Evolutionary conservation across 1,284 basidiomycete species (phyloP), one percentile per base, ranked within the genome.

Genomic region (Coniophora puteana): DNA sequence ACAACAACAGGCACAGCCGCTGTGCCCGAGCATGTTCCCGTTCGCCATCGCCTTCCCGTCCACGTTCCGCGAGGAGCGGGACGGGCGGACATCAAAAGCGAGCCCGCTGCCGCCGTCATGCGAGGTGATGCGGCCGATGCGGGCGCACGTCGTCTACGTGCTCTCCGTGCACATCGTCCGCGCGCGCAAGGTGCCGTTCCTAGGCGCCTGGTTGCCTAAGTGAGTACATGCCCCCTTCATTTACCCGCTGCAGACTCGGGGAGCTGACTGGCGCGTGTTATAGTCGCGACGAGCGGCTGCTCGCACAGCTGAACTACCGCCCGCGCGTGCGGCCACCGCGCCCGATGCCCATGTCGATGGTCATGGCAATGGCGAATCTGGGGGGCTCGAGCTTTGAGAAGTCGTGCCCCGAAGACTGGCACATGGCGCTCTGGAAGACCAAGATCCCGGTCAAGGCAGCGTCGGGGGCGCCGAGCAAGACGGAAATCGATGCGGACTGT

Each of bases 341-440:
- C 25, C 74, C 78, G 40, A 53, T 54, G 43, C 66, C 22, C 51
- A 65, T 35, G 66, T 79, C n/a, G n/a, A n/a, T n/a, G n/a, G n/a
- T n/a, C n/a, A n/a, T n/a, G n/a, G n/a, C n/a, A n/a, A n/a, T n/a
- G n/a, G n/a, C n/a, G n/a, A n/a, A n/a, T n/a, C n/a, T n/a, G n/a
- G n/a, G n/a, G n/a, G n/a, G 55, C 66, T 76, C 51, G 65, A 70
- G 12, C 63, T 70, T 14, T 50, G 74, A 52, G 76, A 84, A 62
- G 61, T 62, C 38, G 0, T 61, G 63, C 8, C 80, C 81, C 10
- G 82, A 82, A 46, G 80, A 83, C 51, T 84, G 79, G 78, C 66
- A 67, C 41, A 77, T 83, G 51, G 63, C 69, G 8, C 57, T 67
- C 13, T 66, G 69, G 43, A 53, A 54, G 5, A 64, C 83, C 46